phyloP scores from a whole-genome alignment of 2,329 filamentous ascomycete genomes.

The Scortechinia acanthostroma region DNA sequence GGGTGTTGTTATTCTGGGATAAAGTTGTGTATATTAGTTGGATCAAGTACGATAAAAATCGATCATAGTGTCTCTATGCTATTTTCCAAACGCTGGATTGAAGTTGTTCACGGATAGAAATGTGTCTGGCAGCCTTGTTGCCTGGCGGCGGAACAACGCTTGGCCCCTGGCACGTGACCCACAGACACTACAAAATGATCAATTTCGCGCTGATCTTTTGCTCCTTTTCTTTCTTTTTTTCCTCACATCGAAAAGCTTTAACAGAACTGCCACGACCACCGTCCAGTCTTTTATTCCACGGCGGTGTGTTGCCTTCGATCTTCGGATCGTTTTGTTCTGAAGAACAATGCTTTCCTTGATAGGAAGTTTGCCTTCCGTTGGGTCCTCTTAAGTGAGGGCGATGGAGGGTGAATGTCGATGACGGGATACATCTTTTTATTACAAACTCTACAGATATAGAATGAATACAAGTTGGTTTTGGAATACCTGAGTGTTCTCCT shows the following conservation, averaged over 20 bases:
- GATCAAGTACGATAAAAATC: too few species aligned
- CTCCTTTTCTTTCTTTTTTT: slow-evolving; percentile 31
- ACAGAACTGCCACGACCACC: slow-evolving; percentile 66
- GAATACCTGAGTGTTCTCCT: not conserved
- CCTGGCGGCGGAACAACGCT: too few species aligned
- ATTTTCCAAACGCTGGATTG: too few species aligned
- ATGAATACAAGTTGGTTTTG: not conserved
- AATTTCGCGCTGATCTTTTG: not conserved
- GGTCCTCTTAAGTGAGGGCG: slow-evolving; percentile 66
- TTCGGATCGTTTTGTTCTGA: slow-evolving; percentile 49
- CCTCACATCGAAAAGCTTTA: slow-evolving; percentile 44
- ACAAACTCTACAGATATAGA: not conserved
- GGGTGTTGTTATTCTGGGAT: too few species aligned
- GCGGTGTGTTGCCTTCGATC: slow-evolving; percentile 64
- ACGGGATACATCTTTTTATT: slow-evolving; percentile 48
- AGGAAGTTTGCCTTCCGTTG: slow-evolving; percentile 66
- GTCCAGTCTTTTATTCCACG: slow-evolving; percentile 40
- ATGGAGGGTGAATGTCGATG: slow-evolving; percentile 67
- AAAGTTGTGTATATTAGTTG: too few species aligned
- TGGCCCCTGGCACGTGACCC: not conserved
- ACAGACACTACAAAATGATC: slow-evolving; percentile 1
- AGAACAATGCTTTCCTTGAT: slow-evolving; percentile 55
- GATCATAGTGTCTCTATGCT: too few species aligned
- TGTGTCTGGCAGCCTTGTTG: too few species aligned
- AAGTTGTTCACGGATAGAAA: too few species aligned